Percentiles rank a stretch among this genome's conserved stretches.
Conservation (phyloP, 2,329 filamentous ascomycete species). For the Helicocarpus griseus region DNA sequence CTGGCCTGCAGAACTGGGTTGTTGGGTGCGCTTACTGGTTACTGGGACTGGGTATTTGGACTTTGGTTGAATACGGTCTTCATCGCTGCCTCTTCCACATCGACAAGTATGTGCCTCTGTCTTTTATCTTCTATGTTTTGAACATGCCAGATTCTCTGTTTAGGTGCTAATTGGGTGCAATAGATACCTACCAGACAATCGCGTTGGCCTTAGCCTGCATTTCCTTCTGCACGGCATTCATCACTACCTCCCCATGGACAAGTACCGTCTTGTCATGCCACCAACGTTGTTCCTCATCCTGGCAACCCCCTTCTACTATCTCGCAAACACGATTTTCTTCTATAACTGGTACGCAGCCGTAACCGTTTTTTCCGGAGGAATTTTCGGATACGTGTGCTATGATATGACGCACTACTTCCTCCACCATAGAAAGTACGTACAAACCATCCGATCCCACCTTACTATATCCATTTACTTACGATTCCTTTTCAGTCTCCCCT, state of each 20-base stretch:
- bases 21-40: slow-evolving; percentile 53
- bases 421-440: slow-evolving; percentile 72
- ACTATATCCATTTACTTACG: slow-evolving; percentile 7
- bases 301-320: slow-evolving; percentile 82
- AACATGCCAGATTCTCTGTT: neutral
- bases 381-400: slow-evolving; percentile 94
- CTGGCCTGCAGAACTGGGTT: slow-evolving; percentile 46
- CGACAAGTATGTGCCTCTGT: slow-evolving; percentile 58
- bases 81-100: slow-evolving; percentile 92
- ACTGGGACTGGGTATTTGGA: slow-evolving; percentile 71
- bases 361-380: slow-evolving; percentile 74
- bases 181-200: slow-evolving; percentile 83
- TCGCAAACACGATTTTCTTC: slow-evolving; percentile 72
- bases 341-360: slow-evolving; percentile 77
- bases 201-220: slow-evolving; percentile 73
- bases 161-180: slow-evolving; percentile 14
- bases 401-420: slow-evolving; percentile 98
- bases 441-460: neutral
- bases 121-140: neutral
- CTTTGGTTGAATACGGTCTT: slow-evolving; percentile 76
- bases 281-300: slow-evolving; percentile 76
- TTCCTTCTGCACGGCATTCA: slow-evolving; percentile 95
- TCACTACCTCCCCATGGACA: slow-evolving; percentile 99
- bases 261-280: slow-evolving; percentile 93
- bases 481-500: slow-evolving; percentile 52